Conservation (phyloP, 768 basidiomycete species). For the Rhizopogon vinicolor region DNA sequence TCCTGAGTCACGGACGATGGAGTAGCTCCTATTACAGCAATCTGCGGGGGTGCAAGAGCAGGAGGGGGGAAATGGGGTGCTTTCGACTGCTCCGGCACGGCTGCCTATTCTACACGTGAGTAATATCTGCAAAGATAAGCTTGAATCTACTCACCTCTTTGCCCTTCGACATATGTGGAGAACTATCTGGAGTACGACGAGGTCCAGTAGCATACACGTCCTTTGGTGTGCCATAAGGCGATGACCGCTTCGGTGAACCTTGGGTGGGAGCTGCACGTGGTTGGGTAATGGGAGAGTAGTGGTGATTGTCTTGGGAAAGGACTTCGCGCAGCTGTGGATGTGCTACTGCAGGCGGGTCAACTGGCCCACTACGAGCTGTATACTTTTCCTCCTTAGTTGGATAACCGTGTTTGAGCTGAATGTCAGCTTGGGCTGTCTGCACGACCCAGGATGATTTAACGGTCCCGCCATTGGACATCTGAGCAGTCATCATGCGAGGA, state of each 20-base stretch:
- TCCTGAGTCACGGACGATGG: conserved; percentile 15
- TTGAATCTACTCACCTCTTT: conserved; percentile 20
- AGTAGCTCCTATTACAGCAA: conserved; percentile 26
- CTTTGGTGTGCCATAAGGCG: conserved; percentile 10
- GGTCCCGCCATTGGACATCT: conserved; percentile 14
- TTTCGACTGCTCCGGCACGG: conserved; percentile 15
- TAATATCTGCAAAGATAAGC: background rate
- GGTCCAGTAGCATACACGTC: conserved; percentile 16
- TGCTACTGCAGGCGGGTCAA: conserved; percentile 13
- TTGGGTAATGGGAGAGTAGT: conserved; percentile 4
- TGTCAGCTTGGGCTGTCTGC: conserved; percentile 18
- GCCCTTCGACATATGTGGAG: conserved; percentile 15
- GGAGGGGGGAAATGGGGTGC: conserved; percentile 7
- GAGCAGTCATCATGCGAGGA: conserved; percentile 6
- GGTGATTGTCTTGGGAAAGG: conserved; percentile 25
- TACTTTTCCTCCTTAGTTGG: conserved; percentile 27
- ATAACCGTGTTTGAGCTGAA: conserved; percentile 12
- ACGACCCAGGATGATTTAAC: conserved; percentile 29
- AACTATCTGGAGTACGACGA: conserved; percentile 15
- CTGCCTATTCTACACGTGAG: conserved; percentile 14
- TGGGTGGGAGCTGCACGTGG: conserved; percentile 20
- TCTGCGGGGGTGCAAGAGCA: conserved; percentile 19
- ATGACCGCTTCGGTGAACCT: conserved; percentile 20
- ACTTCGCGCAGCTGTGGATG: conserved; percentile 27
- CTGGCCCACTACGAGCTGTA: conserved; percentile 6